These are phyloP conservation scores for Cytospora leucostoma DNA, from an alignment of 2,329 filamentous ascomycete genomes.

Conservation along the genomic window DNA sequence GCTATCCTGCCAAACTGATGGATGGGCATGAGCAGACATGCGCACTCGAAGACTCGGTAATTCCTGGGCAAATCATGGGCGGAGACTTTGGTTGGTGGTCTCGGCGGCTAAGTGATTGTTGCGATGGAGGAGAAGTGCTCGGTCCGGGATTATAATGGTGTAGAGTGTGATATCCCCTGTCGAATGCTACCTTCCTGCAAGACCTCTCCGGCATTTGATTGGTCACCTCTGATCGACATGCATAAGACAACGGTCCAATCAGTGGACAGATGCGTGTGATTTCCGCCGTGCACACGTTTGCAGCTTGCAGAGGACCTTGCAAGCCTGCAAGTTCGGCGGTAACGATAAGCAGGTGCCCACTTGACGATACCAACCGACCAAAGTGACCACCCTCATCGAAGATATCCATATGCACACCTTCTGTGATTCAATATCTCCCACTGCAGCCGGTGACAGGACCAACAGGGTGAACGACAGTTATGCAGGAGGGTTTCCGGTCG, in stretches of 20 bases:
- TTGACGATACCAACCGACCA: background rate
- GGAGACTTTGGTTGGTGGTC: slow-evolving; percentile 20
- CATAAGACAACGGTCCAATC: slow-evolving; percentile 19
- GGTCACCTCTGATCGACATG: background rate
- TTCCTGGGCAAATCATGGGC: background rate
- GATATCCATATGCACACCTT: background rate
- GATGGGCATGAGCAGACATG: slow-evolving; percentile 9
- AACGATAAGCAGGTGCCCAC: slow-evolving; percentile 9
- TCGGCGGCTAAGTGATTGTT: slow-evolving; percentile 23
- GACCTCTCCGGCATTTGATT: background rate
- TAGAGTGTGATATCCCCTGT: slow-evolving; percentile 7
- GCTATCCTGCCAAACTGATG: slow-evolving; percentile 14
- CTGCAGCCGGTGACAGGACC: background rate
- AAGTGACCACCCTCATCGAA: background rate
- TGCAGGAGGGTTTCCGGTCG: background rate
- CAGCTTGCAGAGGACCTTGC: slow-evolving; percentile 22
- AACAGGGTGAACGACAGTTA: background rate
- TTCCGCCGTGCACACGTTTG: slow-evolving; percentile 14
- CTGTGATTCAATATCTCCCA: background rate
- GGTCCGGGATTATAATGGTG: slow-evolving; percentile 11
- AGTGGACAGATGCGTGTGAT: slow-evolving; percentile 21
- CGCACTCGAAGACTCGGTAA: background rate
- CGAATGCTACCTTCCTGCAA: background rate
- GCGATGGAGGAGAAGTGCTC: slow-evolving; percentile 13
- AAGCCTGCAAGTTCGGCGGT: slow-evolving; percentile 11